These are phyloP conservation scores for Candida gorgasii DNA, from an alignment of 805 yeast species.

Conservation along the genomic window DNA sequence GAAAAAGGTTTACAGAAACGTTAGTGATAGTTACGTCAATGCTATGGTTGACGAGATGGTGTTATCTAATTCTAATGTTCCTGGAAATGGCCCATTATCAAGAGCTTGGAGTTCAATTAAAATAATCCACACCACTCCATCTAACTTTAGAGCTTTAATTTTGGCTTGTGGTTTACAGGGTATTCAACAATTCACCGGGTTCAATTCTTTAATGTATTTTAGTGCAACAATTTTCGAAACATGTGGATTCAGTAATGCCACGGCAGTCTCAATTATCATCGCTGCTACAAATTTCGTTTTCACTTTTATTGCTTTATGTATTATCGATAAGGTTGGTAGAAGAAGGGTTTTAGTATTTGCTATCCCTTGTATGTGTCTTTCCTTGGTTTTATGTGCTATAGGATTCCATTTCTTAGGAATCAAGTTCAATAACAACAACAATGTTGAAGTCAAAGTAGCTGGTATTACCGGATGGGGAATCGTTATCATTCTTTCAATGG, in stretches of 20 bases:
- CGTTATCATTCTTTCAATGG: constrained; percentile 82
- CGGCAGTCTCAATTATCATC: constrained; percentile 92
- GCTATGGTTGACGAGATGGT: constrained; percentile 69
- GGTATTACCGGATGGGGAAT: constrained; percentile 84
- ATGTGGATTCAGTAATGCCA: constrained; percentile 83
- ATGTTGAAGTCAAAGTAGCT: constrained; percentile 34
- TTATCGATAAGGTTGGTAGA: constrained; percentile 87
- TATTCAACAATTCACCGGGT: constrained; percentile 95
- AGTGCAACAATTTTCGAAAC: constrained; percentile 89
- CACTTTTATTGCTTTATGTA: constrained; percentile 80
- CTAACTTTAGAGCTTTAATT: constrained; percentile 85
- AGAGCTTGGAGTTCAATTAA: constrained; percentile 62
- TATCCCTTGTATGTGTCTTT: constrained; percentile 80
- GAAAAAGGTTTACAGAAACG: constrained; percentile 58
- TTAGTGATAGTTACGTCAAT: constrained; percentile 63
- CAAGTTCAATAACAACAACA: constrained; percentile 46
- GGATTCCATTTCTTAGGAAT: constrained; percentile 87
- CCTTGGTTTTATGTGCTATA: constrained; percentile 78
- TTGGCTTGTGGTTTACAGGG: constrained; percentile 94
- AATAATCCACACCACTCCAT: constrained; percentile 64
- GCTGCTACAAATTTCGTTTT: constrained; percentile 94
- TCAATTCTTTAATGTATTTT: constrained; percentile 94
- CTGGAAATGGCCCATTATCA: constrained; percentile 40
- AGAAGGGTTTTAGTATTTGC: constrained; percentile 75
- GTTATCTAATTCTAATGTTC: constrained; percentile 42